Evolutionary conservation across 192 early-diverging fungal genomes (phyloP), one percentile per base, ranked within the genome.

Genomic region (Podochytrium sp.): DNA sequence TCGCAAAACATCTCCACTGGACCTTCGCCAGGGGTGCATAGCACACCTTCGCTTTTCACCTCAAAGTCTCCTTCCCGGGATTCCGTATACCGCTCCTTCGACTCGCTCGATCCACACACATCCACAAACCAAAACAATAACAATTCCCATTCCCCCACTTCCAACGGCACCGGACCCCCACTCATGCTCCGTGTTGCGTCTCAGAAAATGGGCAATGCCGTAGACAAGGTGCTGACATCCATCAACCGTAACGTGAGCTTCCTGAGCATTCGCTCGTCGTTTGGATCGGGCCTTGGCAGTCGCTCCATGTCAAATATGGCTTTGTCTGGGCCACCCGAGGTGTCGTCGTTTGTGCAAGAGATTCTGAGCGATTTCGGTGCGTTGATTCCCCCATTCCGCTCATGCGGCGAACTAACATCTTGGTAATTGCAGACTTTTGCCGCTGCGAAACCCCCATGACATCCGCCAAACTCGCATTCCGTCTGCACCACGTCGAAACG

Each of bases 401-500:
- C n/a, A n/a, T n/a, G n/a, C n/a, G n/a, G n/a, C n/a, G n/a, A n/a
- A n/a, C n/a, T n/a, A n/a, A n/a, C n/a, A n/a, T n/a, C n/a, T n/a
- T n/a, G n/a, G n/a, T n/a, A n/a, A n/a, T n/a, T 32, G 1, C 40
- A 85, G 88, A 86, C 55, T 89, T 70, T 76, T 55, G 78, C 5
- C 51, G 76, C 18, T 71, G 65, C 49, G 85, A 89, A 59, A 77
- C 77, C 30, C 68, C 79, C 2, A 63, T 86, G n/a, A 83, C 85
- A 16, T 62, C 73, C 4, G 83, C 77, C 42, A 89, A 89, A 51
- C 78, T 89, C 12, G 75, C 70, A 32, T 87, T 80, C 76, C 94
- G 94, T 79, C 82, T 98, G 25, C 87, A 89, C 41, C 94, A 96
- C 77, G 85, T 97, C 42, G 90, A 91, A 42, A 91, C 88, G 72